phyloP scores from a whole-genome alignment of 495 filamentous ascomycete genomes.

The Tuber brumale region DNA sequence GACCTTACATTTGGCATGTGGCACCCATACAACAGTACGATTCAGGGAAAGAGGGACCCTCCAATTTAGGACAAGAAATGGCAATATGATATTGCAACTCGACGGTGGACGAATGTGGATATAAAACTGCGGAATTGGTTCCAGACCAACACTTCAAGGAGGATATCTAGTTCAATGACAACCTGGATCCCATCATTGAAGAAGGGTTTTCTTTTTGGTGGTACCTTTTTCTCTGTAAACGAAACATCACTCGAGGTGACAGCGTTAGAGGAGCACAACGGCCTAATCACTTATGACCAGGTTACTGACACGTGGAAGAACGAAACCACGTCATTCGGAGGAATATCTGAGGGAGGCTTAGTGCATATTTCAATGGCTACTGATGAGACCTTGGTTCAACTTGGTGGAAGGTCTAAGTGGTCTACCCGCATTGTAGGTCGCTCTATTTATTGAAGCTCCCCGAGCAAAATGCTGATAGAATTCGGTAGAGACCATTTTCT shows the following conservation, averaged over 20 bases:
- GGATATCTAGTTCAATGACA: constrained; percentile 5
- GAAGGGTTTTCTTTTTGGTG: constrained; percentile 11
- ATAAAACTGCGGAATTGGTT: not conserved
- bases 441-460: not conserved
- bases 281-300: constrained; percentile 8
- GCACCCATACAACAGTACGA: not conserved
- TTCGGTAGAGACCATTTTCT: constrained; percentile 7
- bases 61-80: not conserved
- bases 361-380: not conserved
- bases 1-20: not conserved
- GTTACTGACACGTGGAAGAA: constrained; percentile 8
- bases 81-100: not conserved
- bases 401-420: constrained; percentile 7
- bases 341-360: not conserved
- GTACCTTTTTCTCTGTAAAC: not conserved
- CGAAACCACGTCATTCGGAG: constrained; percentile 1
- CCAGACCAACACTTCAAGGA: not conserved
- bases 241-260: not conserved
- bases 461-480: too few species aligned
- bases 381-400: constrained; percentile 12
- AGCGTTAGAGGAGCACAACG: not conserved
- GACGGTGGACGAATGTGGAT: not conserved
- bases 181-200: constrained; percentile 11
- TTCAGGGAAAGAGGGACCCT: not conserved
- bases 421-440: not conserved